Evolutionary conservation across 1,284 basidiomycete species (phyloP), one percentile per base, ranked within the genome.

Genomic region (Irpex sp.): DNA sequence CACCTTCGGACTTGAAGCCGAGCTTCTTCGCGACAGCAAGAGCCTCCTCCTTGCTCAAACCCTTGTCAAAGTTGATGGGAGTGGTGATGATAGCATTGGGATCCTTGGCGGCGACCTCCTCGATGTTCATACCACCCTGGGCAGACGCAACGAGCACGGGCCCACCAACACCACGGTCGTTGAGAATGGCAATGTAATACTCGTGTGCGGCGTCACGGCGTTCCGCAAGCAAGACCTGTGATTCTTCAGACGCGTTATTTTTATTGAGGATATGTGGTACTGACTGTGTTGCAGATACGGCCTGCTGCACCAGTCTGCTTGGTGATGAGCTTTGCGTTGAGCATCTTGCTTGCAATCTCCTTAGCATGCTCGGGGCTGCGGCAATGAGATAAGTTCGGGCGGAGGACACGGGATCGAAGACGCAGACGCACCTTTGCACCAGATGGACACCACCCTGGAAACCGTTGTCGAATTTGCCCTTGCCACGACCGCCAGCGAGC

Each of bases 101-200:
- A 73, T 96, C 94, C 72, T 98, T 95, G 58, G 93, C 93, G n/a
- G 97, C 97, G 58, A 99, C 97, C 73, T 99, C 97, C 78, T 99
- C 97, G 74, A 99, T 99, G 82, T 95, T 97, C 94, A 97, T 97
- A 63, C 94, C 94, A 65, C 94, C 94, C 76, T 98, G 95, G 61
- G 86, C 86, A 50, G 97, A 99, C 21, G 92, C 92, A 65, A 99
- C 95, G 61, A 99, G 85, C 31, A 98, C 97, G 58, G 96, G 94
- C 13, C 93, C 89, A 69, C 95, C 91, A 13, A 90, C 83, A 37
- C 86, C 86, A 70, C 97, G 94, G 83, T 99, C 97, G 76, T 98
- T 98, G 65, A 99, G 86, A 56, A 99, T 87, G 36, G 97, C 97
- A 61, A 97, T 92, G 75, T 99, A 99, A 83, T 99, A 99, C 77